Conservation (phyloP, 345 rosid genomes). For the Citrus maxima region DNA sequence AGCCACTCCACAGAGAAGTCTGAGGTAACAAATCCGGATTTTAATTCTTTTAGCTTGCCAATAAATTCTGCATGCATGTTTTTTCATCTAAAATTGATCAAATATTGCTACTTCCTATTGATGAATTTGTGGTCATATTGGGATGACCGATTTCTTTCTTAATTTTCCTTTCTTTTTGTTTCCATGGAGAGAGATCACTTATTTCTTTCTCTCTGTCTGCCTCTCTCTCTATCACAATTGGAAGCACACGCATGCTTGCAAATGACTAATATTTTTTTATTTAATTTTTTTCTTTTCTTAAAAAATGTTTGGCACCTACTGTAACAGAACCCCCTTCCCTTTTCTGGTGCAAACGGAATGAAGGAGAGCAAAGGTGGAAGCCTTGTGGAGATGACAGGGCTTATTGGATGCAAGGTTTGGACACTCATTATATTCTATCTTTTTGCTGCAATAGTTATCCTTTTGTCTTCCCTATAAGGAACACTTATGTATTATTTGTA, state of each 20-base stretch:
- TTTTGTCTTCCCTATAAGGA: not conserved
- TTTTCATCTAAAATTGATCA: not conserved
- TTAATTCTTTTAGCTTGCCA: slow-evolving; percentile 23
- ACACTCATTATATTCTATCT: not conserved
- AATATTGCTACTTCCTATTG: not conserved
- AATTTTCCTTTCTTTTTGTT: not conserved
- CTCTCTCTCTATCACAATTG: not conserved
- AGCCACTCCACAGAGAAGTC: slow-evolving; percentile 23
- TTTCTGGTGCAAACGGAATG: slow-evolving; percentile 3
- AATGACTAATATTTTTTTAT: not conserved
- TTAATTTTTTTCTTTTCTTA: not conserved
- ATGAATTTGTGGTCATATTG: not conserved
- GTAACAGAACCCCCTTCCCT: not conserved
- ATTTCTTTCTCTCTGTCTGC: not conserved
- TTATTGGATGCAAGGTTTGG: slow-evolving; percentile 31
- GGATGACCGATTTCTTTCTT: not conserved
- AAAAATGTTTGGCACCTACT: not conserved
- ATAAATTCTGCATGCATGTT: slow-evolving; percentile 8
- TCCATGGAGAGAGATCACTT: not conserved
- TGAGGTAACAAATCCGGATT: slow-evolving; percentile 3
- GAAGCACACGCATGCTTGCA: not conserved
- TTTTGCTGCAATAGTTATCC: not conserved
- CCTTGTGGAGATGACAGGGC: not conserved
- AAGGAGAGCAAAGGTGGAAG: slow-evolving; percentile 13
- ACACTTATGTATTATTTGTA: not conserved